Evolutionary conservation across 371 early-diverging fungal species (phyloP).

Genomic region (Mortierella sp.): DNA sequence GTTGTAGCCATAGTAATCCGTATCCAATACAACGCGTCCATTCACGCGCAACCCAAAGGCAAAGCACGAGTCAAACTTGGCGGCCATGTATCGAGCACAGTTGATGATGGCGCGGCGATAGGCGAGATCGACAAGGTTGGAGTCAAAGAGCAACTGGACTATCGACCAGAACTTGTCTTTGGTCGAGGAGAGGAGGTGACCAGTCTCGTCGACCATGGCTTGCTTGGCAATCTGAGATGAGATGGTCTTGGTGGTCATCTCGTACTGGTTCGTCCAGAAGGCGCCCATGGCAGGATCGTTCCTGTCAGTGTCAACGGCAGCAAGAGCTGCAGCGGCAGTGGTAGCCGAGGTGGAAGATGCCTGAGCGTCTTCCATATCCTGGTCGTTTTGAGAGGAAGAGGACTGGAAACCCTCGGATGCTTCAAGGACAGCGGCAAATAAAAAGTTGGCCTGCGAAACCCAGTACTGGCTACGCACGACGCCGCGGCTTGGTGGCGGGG

Average conservation of each 20-base stretch:
- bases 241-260: not conserved
- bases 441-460: conserved; percentile 11
- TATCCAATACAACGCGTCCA: not conserved
- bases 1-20: not conserved
- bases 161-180: conserved; percentile 8
- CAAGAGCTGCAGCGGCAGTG: not conserved
- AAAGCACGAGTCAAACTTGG: conserved; percentile 18
- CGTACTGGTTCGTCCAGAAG: conserved; percentile 5
- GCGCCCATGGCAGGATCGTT: not conserved
- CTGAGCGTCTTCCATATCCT: not conserved
- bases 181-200: conserved; percentile 2
- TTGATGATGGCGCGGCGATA: conserved; percentile 33
- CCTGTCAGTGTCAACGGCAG: not conserved
- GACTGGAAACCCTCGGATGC: not conserved
- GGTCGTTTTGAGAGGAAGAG: not conserved
- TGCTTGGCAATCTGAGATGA: not conserved
- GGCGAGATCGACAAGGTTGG: conserved; percentile 20
- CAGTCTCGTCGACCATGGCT: not conserved
- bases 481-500: not conserved
- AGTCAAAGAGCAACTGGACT: conserved; percentile 32
- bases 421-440: conserved; percentile 14
- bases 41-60: conserved; percentile 1
- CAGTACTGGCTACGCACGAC: conserved; percentile 24
- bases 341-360: not conserved
- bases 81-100: conserved; percentile 38